Percentiles rank a stretch among this genome's conserved stretches.
Evolutionary conservation across 2,329 filamentous ascomycete species (phyloP).

Genomic region (Alternaria brassicicola): DNA sequence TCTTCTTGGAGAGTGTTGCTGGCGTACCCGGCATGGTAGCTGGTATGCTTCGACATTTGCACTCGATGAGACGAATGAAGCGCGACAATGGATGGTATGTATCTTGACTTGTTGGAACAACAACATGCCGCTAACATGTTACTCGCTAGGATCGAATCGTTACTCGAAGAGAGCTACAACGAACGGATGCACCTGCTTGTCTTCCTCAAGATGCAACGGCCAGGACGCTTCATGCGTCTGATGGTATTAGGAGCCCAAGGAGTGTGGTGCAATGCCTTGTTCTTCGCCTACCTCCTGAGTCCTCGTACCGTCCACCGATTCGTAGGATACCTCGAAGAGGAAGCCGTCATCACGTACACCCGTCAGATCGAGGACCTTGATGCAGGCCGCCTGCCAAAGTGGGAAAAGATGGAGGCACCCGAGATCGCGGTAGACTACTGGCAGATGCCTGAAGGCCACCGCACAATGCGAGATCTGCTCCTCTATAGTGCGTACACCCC

Average conservation of each 20-base stretch:
- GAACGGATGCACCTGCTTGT: constrained; percentile 92
- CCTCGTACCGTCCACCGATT: constrained; percentile 92
- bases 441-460: constrained; percentile 85
- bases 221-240: constrained; percentile 86
- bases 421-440: constrained; percentile 92
- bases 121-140: constrained; percentile 10
- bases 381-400: constrained; percentile 79
- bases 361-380: constrained; percentile 88
- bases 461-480: constrained; percentile 84
- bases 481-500: constrained; percentile 72
- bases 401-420: constrained; percentile 78
- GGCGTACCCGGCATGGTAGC: constrained; percentile 97
- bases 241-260: constrained; percentile 69
- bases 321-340: constrained; percentile 95
- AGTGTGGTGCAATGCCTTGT: constrained; percentile 95
- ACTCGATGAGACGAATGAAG: constrained; percentile 82
- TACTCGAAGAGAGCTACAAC: constrained; percentile 89
- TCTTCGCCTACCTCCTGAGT: constrained; percentile 84
- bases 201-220: constrained; percentile 89
- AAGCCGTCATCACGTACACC: constrained; percentile 95
- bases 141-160: constrained; percentile 77
- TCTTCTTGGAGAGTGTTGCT: constrained; percentile 94
- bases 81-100: constrained; percentile 84
- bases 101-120: background rate
- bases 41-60: constrained; percentile 89